Percentiles rank a stretch among this genome's conserved stretches.
phyloP scores from a whole-genome alignment of 495 filamentous ascomycete species.

The Penicillium canescens region DNA sequence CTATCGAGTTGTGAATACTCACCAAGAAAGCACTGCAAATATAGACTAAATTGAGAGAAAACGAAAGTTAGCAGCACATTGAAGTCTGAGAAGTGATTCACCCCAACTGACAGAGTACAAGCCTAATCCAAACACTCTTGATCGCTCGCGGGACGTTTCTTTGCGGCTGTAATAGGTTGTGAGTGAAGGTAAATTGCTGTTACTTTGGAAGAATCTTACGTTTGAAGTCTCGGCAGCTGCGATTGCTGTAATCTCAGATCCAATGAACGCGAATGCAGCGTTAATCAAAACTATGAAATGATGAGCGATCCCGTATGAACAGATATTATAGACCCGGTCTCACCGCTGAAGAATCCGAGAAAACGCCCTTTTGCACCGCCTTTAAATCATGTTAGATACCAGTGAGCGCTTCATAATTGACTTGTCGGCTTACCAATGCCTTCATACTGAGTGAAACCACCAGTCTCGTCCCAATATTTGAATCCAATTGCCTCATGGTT shows the following conservation, averaged over 20 bases:
- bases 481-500: conserved; percentile 33
- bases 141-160: conserved; percentile 22
- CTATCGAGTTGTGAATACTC: conserved; percentile 42
- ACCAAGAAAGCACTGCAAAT: conserved; percentile 52
- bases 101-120: conserved; percentile 17
- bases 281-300: conserved; percentile 11
- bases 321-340: background rate
- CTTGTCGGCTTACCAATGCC: conserved; percentile 10
- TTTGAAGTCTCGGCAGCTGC: conserved; percentile 14
- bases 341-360: conserved; percentile 20
- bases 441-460: conserved; percentile 20
- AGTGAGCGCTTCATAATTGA: background rate
- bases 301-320: background rate
- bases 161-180: conserved; percentile 10
- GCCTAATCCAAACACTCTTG: conserved; percentile 22
- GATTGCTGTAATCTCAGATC: conserved; percentile 16
- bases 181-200: background rate
- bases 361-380: conserved; percentile 19
- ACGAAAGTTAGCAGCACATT: background rate
- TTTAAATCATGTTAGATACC: background rate
- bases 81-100: background rate
- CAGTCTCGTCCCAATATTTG: conserved; percentile 26
- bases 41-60: conserved; percentile 45
- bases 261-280: conserved; percentile 20
- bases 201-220: background rate